These are phyloP conservation scores for Candida piceae DNA, from an alignment of 805 yeast species.

Conservation along the genomic window DNA sequence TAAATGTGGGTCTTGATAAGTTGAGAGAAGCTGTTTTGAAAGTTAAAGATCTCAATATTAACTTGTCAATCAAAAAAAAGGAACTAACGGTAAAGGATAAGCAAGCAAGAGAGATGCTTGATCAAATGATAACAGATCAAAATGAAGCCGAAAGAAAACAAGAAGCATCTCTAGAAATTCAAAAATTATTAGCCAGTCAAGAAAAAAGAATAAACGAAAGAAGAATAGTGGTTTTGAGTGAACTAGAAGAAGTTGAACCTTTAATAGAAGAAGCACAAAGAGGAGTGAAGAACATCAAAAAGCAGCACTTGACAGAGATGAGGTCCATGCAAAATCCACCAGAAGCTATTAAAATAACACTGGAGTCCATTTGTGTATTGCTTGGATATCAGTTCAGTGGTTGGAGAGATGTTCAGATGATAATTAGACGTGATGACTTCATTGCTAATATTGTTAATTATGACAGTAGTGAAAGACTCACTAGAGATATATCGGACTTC, in stretches of 20 bases:
- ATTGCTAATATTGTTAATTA: constrained; percentile 76
- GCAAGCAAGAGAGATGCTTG: constrained; percentile 68
- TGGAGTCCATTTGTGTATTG: constrained; percentile 85
- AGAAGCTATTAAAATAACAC: constrained; percentile 71
- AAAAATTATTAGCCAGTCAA: constrained; percentile 61
- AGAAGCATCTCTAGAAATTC: constrained; percentile 77
- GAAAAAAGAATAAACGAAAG: constrained; percentile 56
- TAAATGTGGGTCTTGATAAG: constrained; percentile 67
- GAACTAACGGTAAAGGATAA: constrained; percentile 50
- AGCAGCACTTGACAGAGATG: constrained; percentile 85
- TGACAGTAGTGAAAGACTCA: constrained; percentile 56
- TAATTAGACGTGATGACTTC: constrained; percentile 83
- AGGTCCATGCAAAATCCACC: constrained; percentile 92
- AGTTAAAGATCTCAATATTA: constrained; percentile 54
- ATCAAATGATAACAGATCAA: constrained; percentile 75
- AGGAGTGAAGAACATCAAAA: constrained; percentile 90
- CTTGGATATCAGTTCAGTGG: constrained; percentile 59
- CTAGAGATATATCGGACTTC: constrained; percentile 43
- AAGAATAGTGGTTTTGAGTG: constrained; percentile 48
- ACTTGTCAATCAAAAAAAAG: constrained; percentile 48
- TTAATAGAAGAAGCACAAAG: constrained; percentile 76
- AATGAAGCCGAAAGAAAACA: constrained; percentile 89
- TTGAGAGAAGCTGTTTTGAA: constrained; percentile 71
- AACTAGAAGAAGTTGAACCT: constrained; percentile 77
- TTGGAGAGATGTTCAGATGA: constrained; percentile 82